A percentile compares a stretch with the other conserved stretches of the same genome.
Conservation (phyloP, 176 grass and related monocot species). For the Avena atlantica region DNA sequence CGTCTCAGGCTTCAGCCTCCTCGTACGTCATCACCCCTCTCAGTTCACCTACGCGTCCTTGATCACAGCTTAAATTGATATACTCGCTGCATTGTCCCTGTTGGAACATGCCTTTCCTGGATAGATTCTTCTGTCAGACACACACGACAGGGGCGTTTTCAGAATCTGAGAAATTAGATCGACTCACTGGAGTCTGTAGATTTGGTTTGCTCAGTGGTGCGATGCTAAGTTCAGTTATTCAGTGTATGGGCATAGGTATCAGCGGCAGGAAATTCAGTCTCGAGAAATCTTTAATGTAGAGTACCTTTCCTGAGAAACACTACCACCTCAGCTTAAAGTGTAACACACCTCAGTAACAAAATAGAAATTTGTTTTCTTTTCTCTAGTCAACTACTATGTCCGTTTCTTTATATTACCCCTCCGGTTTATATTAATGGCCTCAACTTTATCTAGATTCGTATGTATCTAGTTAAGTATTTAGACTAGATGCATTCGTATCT, state of each 20-base stretch:
- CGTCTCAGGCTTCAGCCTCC: slow-evolving; percentile 94
- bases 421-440: too few species aligned
- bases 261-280: too few species aligned
- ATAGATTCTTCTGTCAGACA: not conserved
- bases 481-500: too few species aligned
- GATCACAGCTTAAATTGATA: not conserved
- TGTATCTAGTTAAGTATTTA: too few species aligned
- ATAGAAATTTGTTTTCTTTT: not conserved
- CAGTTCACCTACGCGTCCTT: not conserved
- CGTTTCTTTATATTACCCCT: not conserved
- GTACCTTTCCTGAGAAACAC: not conserved
- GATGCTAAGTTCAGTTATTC: not conserved
- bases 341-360: not conserved
- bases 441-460: too few species aligned
- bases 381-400: not conserved
- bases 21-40: slow-evolving; percentile 52
- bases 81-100: not conserved
- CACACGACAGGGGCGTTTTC: not conserved
- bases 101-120: not conserved
- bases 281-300: not conserved
- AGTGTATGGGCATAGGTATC: not conserved
- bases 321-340: not conserved
- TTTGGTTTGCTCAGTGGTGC: not conserved
- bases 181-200: not conserved
- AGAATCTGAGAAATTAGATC: not conserved